phyloP scores from a whole-genome alignment of 148 eudicot species.

The Drosera capensis region DNA sequence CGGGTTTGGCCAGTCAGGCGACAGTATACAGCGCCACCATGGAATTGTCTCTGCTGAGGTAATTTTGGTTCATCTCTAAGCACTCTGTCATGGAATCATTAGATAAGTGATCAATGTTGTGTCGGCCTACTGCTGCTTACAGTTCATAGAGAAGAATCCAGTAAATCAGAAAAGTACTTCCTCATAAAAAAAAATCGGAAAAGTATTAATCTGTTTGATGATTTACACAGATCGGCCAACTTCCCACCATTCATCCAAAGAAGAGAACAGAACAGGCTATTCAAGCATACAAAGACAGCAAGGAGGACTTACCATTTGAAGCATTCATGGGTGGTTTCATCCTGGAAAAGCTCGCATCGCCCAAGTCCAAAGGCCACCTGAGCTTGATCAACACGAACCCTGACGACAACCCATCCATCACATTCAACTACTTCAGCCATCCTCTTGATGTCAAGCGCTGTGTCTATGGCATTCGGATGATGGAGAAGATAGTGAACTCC shows the following conservation, averaged over 20 bases:
- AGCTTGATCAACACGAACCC: conserved; percentile 34
- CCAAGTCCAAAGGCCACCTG: conserved; percentile 54
- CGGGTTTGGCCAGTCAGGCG: conserved; percentile 67
- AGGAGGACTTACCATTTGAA: conserved; percentile 50
- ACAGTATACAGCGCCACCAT: conserved; percentile 59
- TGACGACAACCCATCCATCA: conserved; percentile 57
- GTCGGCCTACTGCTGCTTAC: no score
- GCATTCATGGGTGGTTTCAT: conserved; percentile 81
- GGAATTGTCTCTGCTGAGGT: conserved; percentile 91
- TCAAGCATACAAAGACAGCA: conserved; percentile 34
- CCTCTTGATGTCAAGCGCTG: conserved; percentile 47
- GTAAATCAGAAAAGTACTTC: no score
- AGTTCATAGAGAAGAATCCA: no score
- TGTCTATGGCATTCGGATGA: conserved; percentile 44
- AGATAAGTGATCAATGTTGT: no score
- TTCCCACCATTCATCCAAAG: conserved; percentile 84
- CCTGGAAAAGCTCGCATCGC: conserved; percentile 56
- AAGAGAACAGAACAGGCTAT: conserved; percentile 64
- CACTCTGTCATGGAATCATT: no score
- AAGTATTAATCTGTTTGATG: no score
- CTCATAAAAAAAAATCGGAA: no score
- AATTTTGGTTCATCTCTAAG: no score
- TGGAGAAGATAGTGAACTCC: conserved; percentile 42
- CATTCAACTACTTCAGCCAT: conserved; percentile 87
- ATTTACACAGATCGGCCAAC: conserved; percentile 64